phyloP scores from a whole-genome alignment of 164 flowering plant species.

The Akebia trifoliata region DNA sequence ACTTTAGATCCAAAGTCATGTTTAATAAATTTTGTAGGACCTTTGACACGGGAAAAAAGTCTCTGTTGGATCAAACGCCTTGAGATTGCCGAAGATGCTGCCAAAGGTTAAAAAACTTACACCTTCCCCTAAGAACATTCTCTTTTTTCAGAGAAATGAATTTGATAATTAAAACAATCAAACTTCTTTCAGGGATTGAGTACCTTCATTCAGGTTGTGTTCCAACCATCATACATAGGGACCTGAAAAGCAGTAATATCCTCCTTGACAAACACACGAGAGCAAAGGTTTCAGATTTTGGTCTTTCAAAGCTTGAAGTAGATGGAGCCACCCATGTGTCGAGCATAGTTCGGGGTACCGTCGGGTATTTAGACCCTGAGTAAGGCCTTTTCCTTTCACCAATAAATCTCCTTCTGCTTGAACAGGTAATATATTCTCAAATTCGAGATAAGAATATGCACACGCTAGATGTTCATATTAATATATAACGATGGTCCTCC shows the following conservation, averaged over 20 bases:
- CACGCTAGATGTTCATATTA: neutral
- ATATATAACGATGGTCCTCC: neutral
- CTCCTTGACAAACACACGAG: constrained; percentile 86
- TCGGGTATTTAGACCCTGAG: constrained; percentile 97
- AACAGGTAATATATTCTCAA: neutral
- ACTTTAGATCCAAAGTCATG: too few relatives aligned
- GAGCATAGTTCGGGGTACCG: constrained; percentile 91
- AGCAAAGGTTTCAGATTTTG: constrained; percentile 93
- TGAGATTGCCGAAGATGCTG: constrained; percentile 98
- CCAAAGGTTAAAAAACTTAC: constrained; percentile 54
- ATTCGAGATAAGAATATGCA: neutral
- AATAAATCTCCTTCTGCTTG: neutral
- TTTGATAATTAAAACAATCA: constrained; percentile 1
- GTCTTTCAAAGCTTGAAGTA: constrained; percentile 69
- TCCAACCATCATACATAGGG: too few relatives aligned
- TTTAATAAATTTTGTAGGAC: constrained; percentile 34
- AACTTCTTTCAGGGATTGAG: constrained; percentile 68
- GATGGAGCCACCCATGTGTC: constrained; percentile 90
- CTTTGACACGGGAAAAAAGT: constrained; percentile 43
- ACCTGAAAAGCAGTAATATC: constrained; percentile 91
- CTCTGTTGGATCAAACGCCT: constrained; percentile 91
- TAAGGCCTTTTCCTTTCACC: constrained; percentile 29
- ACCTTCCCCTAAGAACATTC: neutral
- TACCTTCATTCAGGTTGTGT: constrained; percentile 95
- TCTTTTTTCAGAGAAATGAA: neutral